Evolutionary conservation across 129 eudicot species (phyloP).

Genomic region (Artemisia argyi): DNA sequence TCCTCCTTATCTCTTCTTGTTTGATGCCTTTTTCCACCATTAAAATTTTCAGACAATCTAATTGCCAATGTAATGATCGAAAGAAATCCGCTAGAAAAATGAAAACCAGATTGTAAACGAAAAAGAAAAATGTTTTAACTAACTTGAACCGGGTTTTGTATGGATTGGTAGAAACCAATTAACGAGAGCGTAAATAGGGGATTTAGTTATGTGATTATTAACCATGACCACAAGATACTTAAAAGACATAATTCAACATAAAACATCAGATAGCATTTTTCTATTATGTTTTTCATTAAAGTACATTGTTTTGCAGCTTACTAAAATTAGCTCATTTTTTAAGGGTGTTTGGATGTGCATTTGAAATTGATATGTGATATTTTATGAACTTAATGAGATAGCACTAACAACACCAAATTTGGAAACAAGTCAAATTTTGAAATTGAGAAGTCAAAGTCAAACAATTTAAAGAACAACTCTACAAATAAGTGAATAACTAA

Average conservation of each 20-base stretch:
- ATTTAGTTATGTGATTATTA: constrained; percentile 25
- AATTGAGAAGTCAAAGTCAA: constrained; percentile 17
- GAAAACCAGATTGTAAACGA: constrained; percentile 21
- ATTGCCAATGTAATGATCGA: neutral
- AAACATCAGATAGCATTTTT: neutral
- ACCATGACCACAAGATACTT: constrained; percentile 32
- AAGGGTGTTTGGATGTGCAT: neutral
- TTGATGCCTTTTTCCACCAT: constrained; percentile 1
- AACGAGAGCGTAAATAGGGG: constrained; percentile 38
- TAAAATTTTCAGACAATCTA: constrained; percentile 2
- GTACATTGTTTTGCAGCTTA: neutral
- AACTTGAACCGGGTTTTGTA: constrained; percentile 28
- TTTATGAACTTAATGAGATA: too few species aligned
- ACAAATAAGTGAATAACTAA: constrained; percentile 11
- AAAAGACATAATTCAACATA: constrained; percentile 8
- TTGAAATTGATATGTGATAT: too few species aligned
- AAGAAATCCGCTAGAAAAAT: neutral
- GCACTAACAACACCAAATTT: neutral
- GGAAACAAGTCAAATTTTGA: constrained; percentile 25
- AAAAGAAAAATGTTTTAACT: constrained; percentile 22
- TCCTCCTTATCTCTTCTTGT: constrained; percentile 11
- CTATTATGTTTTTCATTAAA: neutral
- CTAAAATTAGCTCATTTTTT: neutral
- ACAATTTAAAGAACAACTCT: constrained; percentile 24
- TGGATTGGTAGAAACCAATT: constrained; percentile 25